These are phyloP conservation scores for Metschnikowia chrysomelidarum DNA, from an alignment of 805 yeast genomes.

Conservation along the genomic window DNA sequence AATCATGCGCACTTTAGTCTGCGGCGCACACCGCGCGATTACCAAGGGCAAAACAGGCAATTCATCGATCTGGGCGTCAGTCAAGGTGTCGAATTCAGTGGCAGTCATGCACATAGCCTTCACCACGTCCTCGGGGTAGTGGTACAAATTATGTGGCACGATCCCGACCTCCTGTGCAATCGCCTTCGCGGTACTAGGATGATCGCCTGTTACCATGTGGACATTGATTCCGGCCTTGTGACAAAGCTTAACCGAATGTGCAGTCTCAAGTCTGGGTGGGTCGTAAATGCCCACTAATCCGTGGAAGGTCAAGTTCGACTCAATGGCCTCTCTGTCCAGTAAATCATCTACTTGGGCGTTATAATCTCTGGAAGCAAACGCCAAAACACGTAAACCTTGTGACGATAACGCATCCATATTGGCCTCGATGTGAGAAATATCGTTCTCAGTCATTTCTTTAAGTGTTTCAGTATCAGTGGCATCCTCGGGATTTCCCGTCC, in stretches of 20 bases:
- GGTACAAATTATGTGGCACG: slow-evolving; percentile 45
- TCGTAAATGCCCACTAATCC: slow-evolving; percentile 20
- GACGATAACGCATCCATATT: slow-evolving; percentile 19
- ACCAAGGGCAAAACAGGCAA: slow-evolving; percentile 68
- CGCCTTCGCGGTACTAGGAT: slow-evolving; percentile 19
- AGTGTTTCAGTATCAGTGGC: slow-evolving; percentile 13
- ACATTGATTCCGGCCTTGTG: slow-evolving; percentile 19
- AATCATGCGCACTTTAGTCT: slow-evolving; percentile 76
- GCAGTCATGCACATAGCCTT: slow-evolving; percentile 74
- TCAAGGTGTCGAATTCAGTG: slow-evolving; percentile 58
- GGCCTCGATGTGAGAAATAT: slow-evolving; percentile 10
- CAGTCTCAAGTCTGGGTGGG: slow-evolving; percentile 18
- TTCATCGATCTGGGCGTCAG: slow-evolving; percentile 57
- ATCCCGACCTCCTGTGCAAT: slow-evolving; percentile 21
- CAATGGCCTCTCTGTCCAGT: slow-evolving; percentile 12
- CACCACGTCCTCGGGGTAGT: slow-evolving; percentile 54
- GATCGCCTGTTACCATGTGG: slow-evolving; percentile 21
- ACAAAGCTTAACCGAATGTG: slow-evolving; percentile 15
- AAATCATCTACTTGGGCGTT: slow-evolving; percentile 8
- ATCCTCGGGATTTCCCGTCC: slow-evolving; percentile 18
- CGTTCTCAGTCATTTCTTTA: slow-evolving; percentile 13
- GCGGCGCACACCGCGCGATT: slow-evolving; percentile 79
- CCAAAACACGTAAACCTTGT: slow-evolving; percentile 19
- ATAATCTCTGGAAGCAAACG: slow-evolving; percentile 16
- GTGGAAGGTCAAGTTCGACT: slow-evolving; percentile 15